phyloP scores from a whole-genome alignment of 805 yeast species.

The Spathaspora sp. region DNA sequence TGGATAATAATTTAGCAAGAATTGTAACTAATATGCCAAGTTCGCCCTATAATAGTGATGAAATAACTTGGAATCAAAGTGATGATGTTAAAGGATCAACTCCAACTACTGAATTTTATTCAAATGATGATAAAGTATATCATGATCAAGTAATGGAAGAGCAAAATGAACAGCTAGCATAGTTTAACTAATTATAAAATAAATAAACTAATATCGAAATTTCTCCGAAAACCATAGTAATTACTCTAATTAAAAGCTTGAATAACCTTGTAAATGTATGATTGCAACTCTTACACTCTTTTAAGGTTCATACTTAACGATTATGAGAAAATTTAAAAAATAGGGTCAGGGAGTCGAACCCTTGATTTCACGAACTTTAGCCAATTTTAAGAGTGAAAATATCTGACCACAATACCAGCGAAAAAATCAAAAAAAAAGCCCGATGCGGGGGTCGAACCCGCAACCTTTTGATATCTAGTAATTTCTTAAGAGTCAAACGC shows the following conservation, averaged over 20 bases:
- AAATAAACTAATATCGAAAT: not conserved
- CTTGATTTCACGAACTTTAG: not conserved
- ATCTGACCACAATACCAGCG: not conserved
- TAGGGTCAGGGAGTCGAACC: not conserved
- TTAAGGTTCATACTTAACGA: no score
- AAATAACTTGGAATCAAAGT: slow-evolving; percentile 4
- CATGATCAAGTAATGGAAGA: not conserved
- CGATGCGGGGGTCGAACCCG: slow-evolving; percentile 6
- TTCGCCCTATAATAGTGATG: slow-evolving; percentile 28
- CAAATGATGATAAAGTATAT: slow-evolving; percentile 13
- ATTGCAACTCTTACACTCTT: no score
- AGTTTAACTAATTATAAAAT: not conserved
- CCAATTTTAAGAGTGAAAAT: no score
- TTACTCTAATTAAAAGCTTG: no score
- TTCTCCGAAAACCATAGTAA: no score
- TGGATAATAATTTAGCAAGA: slow-evolving; percentile 2
- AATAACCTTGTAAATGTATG: no score
- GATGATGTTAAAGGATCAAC: slow-evolving; percentile 17
- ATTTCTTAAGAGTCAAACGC: slow-evolving; percentile 3
- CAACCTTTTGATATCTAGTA: slow-evolving; percentile 2
- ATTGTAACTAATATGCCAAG: slow-evolving; percentile 36
- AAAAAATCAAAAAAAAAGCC: not conserved
- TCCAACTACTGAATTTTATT: slow-evolving; percentile 24
- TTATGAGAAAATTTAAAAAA: no score
- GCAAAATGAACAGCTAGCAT: not conserved